Evolutionary conservation across 2,329 filamentous ascomycete species (phyloP).

Genomic region (Diaporthe sp.): DNA sequence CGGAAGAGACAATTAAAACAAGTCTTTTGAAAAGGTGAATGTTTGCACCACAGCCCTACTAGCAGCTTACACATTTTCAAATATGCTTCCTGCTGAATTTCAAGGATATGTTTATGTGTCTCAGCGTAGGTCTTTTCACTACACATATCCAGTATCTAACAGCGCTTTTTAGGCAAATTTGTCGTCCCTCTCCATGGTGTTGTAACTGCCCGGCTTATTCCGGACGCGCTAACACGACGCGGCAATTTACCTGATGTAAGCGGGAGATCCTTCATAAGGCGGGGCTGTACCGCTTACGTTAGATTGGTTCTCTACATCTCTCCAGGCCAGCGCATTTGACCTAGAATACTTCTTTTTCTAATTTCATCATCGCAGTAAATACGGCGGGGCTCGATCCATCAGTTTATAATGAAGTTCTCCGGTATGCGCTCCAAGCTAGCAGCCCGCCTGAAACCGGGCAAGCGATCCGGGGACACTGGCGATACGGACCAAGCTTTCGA

Average conservation of each 20-base stretch:
- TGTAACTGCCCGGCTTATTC: too few relatives aligned
- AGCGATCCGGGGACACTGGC: constrained; percentile 4
- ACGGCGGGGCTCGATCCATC: constrained; percentile 1
- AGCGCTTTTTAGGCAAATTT: too few relatives aligned
- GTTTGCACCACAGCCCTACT: too few relatives aligned
- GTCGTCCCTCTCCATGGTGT: too few relatives aligned
- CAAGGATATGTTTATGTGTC: too few relatives aligned
- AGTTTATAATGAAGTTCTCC: constrained; percentile 1
- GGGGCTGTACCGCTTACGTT: constrained; percentile 14
- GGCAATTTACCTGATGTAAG: background rate
- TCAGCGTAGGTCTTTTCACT: too few relatives aligned
- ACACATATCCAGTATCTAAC: too few relatives aligned
- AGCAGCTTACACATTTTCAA: too few relatives aligned
- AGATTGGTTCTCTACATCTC: constrained; percentile 4
- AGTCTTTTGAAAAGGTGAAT: too few relatives aligned
- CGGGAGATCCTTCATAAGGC: constrained; percentile 7
- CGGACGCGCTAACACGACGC: too few relatives aligned
- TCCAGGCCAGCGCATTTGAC: constrained; percentile 5
- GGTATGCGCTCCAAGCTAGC: constrained; percentile 9
- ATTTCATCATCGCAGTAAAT: background rate
- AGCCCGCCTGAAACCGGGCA: constrained; percentile 8
- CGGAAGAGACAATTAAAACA: too few relatives aligned
- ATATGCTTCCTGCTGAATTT: too few relatives aligned
- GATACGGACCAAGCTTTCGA: constrained; percentile 11
- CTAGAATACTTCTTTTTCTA: background rate